Evolutionary conservation across 805 yeast species (phyloP), one percentile per base, ranked within the genome.

Genomic region (Wickerhamomyces strasburgensis): DNA sequence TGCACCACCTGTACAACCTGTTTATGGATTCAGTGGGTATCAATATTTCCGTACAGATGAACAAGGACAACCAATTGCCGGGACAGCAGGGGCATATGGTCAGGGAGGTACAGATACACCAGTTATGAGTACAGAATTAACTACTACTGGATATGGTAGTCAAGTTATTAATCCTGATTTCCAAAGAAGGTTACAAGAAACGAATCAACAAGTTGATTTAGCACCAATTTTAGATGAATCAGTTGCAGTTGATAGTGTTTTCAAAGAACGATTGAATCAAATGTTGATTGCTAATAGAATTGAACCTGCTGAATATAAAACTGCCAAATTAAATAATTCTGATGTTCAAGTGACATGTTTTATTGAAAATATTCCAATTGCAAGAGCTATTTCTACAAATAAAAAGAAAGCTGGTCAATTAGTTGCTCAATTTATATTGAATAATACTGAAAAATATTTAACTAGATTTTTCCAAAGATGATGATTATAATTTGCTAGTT

Each of bases 331-430:
- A 3, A 39, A 34, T 6, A 41, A 41, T 17, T 35, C 51, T 2
- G 50, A 43, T 14, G 49, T 49, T 14, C 46, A 47, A 26, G 51
- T 49, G 5, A 31, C 40, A 6, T 47, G 51, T 26, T 37, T 10
- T 18, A 23, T 49, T 11, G 37, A 35, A 10, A 35, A 35, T 14
- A 24, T 33, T 4, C 44, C 47, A 14, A 29, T 47, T 21, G 45
- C 46, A 2, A 37, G 41, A 19, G 47, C 49, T 3, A 38, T 40
- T 15, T 34, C 44, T 4, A 43, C 48, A 1, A 49, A 45, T 19
- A 49, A 49, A 35, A 49, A 49, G 28, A 45, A 35, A n/a, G 53
- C 53, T 5, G 51, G 51, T 3, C 51, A 47, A 24, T 39, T 39
- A 29, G 43, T 43, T 35, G 53, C 53, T 2, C 43, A 45, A 28